phyloP scores from a whole-genome alignment of 139 green algal species.

The Closterium sp. region DNA sequence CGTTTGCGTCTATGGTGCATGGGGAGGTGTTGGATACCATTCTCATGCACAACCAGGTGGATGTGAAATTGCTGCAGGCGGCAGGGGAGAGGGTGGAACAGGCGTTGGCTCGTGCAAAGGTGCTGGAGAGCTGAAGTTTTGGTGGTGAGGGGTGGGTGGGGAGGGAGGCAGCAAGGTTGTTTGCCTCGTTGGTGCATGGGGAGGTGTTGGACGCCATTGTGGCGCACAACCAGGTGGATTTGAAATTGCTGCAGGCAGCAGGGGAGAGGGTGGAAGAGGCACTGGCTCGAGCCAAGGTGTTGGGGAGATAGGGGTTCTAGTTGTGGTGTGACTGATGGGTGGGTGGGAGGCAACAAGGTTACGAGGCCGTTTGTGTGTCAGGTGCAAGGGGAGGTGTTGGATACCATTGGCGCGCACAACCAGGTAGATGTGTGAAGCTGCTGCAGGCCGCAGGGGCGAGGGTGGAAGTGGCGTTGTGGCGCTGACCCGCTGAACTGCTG shows the following conservation, averaged over 20 bases:
- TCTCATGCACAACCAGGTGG: not conserved
- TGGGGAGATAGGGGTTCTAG: not conserved
- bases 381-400: no score
- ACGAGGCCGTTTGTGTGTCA: no score
- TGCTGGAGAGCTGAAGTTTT: not conserved
- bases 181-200: not conserved
- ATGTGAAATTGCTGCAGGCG: not conserved
- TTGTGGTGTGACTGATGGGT: no score
- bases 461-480: no score
- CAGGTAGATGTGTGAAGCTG: not conserved
- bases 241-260: not conserved
- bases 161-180: no score
- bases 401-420: no score
- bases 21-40: not conserved
- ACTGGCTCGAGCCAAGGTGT: not conserved
- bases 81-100: not conserved
- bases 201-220: not conserved
- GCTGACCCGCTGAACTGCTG: no score
- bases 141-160: not conserved
- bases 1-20: not conserved
- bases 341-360: no score
- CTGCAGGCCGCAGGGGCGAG: not conserved
- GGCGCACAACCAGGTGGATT: not conserved
- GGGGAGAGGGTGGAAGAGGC: not conserved
- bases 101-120: not conserved